These are phyloP conservation scores for Ceratocystis lukuohia DNA, from an alignment of 2,329 filamentous ascomycete genomes.

Conservation along the genomic window DNA sequence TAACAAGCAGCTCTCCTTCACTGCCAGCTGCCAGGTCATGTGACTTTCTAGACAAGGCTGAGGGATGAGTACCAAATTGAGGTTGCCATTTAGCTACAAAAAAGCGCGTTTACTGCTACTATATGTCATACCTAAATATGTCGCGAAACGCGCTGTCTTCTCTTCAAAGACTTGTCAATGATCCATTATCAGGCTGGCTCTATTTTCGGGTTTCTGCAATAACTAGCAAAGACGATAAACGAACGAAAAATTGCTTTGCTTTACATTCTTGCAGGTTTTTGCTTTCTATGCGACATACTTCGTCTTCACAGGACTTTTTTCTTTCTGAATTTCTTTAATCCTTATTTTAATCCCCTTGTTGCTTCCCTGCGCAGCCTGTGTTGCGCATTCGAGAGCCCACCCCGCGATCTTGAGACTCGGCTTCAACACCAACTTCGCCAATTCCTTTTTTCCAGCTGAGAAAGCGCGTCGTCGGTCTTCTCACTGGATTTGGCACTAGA, in stretches of 20 bases:
- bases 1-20: background rate
- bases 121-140: background rate
- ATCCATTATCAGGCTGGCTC: background rate
- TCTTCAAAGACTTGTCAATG: background rate
- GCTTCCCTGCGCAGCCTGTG: background rate
- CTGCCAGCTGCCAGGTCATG: background rate
- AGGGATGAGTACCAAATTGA: background rate
- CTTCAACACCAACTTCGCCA: background rate
- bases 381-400: conserved; percentile 11
- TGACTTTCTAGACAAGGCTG: background rate
- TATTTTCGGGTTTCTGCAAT: background rate
- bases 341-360: conserved; percentile 5
- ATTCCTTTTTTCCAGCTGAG: too few relatives aligned
- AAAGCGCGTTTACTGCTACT: background rate
- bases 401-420: conserved; percentile 3
- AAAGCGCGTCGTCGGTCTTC: background rate
- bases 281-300: background rate
- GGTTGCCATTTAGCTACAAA: background rate
- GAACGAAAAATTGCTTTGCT: background rate
- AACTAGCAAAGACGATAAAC: background rate
- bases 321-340: background rate
- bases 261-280: background rate
- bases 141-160: background rate
- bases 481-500: background rate
- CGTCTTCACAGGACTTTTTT: background rate